These are phyloP conservation scores for Bjerkandera adusta DNA, from an alignment of 1,284 basidiomycete genomes.

Conservation along the genomic window DNA sequence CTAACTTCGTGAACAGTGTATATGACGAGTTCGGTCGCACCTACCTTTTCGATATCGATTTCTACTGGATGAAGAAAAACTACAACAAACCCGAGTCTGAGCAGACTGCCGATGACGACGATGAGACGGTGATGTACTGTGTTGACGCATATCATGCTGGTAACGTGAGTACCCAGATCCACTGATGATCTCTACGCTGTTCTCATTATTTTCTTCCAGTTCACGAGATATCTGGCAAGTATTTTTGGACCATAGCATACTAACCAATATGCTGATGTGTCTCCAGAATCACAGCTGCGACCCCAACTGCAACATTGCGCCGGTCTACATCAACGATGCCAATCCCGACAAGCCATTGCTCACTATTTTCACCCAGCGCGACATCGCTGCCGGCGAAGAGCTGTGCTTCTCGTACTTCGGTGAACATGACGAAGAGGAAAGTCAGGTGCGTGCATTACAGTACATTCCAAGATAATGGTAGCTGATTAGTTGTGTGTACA, in stretches of 20 bases:
- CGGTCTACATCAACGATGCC: slow-evolving; percentile 52
- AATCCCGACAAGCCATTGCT: slow-evolving; percentile 47
- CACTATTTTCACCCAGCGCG: slow-evolving; percentile 66
- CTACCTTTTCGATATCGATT: slow-evolving; percentile 85
- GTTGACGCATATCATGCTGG: slow-evolving; percentile 88
- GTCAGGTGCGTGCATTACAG: slow-evolving; percentile 17
- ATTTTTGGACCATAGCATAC: slow-evolving; percentile 22
- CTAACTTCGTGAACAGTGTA: slow-evolving; percentile 38
- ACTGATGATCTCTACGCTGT: slow-evolving; percentile 9
- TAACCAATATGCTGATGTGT: slow-evolving; percentile 11
- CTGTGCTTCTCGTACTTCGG: slow-evolving; percentile 83
- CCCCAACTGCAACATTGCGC: slow-evolving; percentile 78
- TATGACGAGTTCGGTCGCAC: slow-evolving; percentile 81
- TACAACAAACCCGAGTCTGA: too few species aligned
- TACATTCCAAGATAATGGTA: slow-evolving; percentile 6
- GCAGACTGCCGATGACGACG: slow-evolving; percentile 34
- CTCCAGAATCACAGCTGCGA: slow-evolving; percentile 86
- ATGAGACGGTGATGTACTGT: slow-evolving; percentile 43
- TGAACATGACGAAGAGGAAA: slow-evolving; percentile 40
- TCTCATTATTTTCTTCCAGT: slow-evolving; percentile 39
- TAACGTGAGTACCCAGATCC: slow-evolving; percentile 58
- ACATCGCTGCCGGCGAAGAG: slow-evolving; percentile 70
- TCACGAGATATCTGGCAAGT: slow-evolving; percentile 65
- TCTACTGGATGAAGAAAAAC: slow-evolving; percentile 62
- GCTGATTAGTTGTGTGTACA: slow-evolving; percentile 2